phyloP scores from a whole-genome alignment of 2,329 filamentous ascomycete genomes.

The Ophiostoma quercus region DNA sequence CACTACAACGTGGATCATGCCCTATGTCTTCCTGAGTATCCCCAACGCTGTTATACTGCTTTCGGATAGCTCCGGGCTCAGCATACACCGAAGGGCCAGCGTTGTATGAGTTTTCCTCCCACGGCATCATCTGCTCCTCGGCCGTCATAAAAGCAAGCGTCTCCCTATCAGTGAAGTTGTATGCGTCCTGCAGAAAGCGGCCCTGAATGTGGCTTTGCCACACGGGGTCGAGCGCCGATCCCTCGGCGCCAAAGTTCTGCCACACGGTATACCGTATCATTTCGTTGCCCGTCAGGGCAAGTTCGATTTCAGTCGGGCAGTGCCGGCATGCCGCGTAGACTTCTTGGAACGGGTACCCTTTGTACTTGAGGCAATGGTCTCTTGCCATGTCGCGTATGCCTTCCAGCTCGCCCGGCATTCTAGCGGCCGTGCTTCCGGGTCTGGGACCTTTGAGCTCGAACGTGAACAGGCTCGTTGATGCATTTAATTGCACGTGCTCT shows the following conservation, averaged over 20 bases:
- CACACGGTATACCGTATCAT: neutral
- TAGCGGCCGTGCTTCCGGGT: neutral
- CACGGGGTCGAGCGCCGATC: neutral
- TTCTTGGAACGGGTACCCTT: no score
- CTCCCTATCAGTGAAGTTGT: neutral
- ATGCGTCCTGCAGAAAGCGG: neutral
- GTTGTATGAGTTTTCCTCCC: neutral
- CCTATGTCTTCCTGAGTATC: no score
- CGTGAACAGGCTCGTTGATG: neutral
- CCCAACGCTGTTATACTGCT: neutral
- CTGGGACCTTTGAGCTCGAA: neutral
- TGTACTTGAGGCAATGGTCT: no score
- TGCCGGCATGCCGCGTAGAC: neutral
- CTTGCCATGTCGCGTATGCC: neutral
- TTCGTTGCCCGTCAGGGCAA: neutral
- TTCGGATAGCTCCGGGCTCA: neutral
- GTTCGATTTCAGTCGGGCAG: neutral
- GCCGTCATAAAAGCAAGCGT: neutral
- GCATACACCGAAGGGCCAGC: neutral
- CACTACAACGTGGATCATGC: no score
- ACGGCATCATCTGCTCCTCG: neutral
- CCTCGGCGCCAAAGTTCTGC: neutral
- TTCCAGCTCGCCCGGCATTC: neutral
- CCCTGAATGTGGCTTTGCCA: neutral
- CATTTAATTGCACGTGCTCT: no score